Evolutionary conservation across 75 land plant genomes (phyloP).

Genomic region (Larix kaempferi): DNA sequence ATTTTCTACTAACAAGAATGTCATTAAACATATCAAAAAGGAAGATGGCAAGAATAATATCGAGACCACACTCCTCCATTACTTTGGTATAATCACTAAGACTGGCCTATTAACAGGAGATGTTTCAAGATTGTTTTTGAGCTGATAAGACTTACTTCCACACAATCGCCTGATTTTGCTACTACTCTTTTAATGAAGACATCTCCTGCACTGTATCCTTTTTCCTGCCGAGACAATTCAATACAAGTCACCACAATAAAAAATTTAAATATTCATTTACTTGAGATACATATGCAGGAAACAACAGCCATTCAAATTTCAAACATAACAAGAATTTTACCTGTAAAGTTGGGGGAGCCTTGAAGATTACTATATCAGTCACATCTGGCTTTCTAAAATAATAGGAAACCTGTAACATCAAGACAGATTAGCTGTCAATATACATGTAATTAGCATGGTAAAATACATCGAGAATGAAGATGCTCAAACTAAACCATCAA

Average conservation of each 20-base stretch:
- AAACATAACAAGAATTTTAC: conserved; percentile 25
- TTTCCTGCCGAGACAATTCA: conserved; percentile 21
- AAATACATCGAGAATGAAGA: background rate
- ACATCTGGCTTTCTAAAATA: conserved; percentile 73
- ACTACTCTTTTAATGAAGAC: conserved; percentile 79
- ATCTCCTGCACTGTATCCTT: conserved; percentile 52
- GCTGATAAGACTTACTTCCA: conserved; percentile 46
- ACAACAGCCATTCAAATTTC: background rate
- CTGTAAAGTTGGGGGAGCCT: conserved; percentile 79
- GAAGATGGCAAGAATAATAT: too few species aligned
- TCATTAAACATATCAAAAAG: too few species aligned
- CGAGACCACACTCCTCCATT: too few species aligned
- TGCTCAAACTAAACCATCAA: background rate
- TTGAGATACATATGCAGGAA: background rate
- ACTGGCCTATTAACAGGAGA: too few species aligned
- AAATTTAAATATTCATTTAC: background rate
- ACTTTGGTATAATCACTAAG: too few species aligned
- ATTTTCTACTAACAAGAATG: too few species aligned
- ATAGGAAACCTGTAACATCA: conserved; percentile 72
- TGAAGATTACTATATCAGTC: conserved; percentile 86
- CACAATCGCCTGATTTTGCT: conserved; percentile 74
- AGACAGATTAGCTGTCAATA: background rate
- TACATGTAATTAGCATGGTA: background rate
- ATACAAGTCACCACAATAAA: background rate
- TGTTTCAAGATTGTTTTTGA: too few species aligned